Conservation (phyloP, 2,329 filamentous ascomycete genomes). For the Periconia sp. region DNA sequence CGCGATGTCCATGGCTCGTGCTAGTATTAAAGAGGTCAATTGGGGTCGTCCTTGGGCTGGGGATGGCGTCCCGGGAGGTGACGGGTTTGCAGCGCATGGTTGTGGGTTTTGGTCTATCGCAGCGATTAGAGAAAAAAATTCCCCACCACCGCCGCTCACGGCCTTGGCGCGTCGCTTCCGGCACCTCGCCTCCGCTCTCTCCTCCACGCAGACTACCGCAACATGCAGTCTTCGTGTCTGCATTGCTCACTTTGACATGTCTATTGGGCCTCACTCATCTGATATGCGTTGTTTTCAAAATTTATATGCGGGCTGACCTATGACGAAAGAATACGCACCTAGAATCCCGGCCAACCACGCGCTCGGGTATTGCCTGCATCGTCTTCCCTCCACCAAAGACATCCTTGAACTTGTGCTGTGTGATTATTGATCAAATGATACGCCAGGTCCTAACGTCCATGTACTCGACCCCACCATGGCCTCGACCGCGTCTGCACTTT, state of each 20-base stretch:
- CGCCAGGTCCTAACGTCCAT: too few relatives aligned
- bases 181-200: slow-evolving; percentile 3
- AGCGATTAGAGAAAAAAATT: slow-evolving; percentile 9
- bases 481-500: too few relatives aligned
- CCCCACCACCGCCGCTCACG: slow-evolving; percentile 7
- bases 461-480: too few relatives aligned
- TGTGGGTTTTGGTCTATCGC: slow-evolving; percentile 11
- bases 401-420: too few relatives aligned
- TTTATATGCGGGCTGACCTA: slow-evolving; percentile 2
- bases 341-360: neutral
- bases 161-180: slow-evolving; percentile 5
- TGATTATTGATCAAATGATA: too few relatives aligned
- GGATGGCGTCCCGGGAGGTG: slow-evolving; percentile 13
- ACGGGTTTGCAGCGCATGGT: slow-evolving; percentile 17
- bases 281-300: slow-evolving; percentile 1
- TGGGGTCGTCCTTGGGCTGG: slow-evolving; percentile 11
- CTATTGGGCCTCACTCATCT: too few relatives aligned
- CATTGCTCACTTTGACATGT: too few relatives aligned
- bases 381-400: too few relatives aligned
- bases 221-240: too few relatives aligned
- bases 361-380: neutral
- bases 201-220: too few relatives aligned
- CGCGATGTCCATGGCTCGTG: slow-evolving; percentile 14
- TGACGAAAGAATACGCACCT: slow-evolving; percentile 1
- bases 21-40: slow-evolving; percentile 10